Conservation (phyloP, 2,329 filamentous ascomycete species). For the Magnaporthiopsis rhizophila region DNA sequence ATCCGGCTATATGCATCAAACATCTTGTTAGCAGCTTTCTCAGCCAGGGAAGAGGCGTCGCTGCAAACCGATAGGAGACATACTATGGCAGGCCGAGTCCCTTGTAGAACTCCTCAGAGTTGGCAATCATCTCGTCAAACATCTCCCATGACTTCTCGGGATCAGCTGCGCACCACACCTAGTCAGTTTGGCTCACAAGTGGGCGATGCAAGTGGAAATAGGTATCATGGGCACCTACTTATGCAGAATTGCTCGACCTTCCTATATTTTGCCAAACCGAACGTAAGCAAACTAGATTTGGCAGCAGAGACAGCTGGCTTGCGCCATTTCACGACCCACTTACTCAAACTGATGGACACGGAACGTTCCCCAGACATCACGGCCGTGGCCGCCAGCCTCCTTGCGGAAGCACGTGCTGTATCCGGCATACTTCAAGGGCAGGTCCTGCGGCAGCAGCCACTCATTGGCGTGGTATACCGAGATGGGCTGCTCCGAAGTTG, state of each 20-base stretch:
- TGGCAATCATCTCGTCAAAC: slow-evolving; percentile 87
- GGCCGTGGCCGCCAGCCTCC: slow-evolving; percentile 78
- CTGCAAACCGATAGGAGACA: background rate
- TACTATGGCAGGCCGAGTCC: slow-evolving; percentile 74
- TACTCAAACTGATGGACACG: slow-evolving; percentile 93
- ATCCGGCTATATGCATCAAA: slow-evolving; percentile 43
- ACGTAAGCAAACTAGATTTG: background rate
- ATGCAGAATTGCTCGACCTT: slow-evolving; percentile 36
- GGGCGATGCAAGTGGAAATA: background rate
- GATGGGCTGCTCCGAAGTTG: slow-evolving; percentile 90
- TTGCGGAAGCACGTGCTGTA: slow-evolving; percentile 95
- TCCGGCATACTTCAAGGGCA: slow-evolving; percentile 88
- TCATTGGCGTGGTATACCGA: slow-evolving; percentile 89
- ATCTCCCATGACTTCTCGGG: slow-evolving; percentile 88
- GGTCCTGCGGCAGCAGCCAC: slow-evolving; percentile 76
- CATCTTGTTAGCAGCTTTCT: background rate
- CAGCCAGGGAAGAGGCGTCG: background rate
- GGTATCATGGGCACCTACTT: slow-evolving; percentile 21
- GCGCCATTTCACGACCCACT: background rate
- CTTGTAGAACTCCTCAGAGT: slow-evolving; percentile 92
- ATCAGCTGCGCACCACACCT: slow-evolving; percentile 70
- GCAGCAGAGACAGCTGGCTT: slow-evolving; percentile 46
- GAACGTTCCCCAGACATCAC: slow-evolving; percentile 94
- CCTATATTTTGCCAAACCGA: background rate
- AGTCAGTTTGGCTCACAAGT: slow-evolving; percentile 12